Evolutionary conservation across 2,329 filamentous ascomycete genomes (phyloP).

Genomic region (Pseudocercospora musae): DNA sequence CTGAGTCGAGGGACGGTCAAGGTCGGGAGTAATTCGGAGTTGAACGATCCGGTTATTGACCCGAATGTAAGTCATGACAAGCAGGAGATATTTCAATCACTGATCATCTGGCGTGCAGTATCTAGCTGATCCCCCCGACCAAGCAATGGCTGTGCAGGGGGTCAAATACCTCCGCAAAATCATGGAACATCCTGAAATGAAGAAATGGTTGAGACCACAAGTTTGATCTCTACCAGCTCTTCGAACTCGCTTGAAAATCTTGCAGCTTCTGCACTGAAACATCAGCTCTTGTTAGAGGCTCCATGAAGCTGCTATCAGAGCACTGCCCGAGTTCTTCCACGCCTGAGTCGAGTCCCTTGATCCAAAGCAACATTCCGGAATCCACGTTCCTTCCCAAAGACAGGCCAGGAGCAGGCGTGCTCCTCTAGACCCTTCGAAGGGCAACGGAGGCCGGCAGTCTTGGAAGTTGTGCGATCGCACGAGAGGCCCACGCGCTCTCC

Average conservation of each 20-base stretch:
- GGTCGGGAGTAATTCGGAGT: slow-evolving; percentile 5
- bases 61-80: slow-evolving; percentile 11
- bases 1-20: slow-evolving; percentile 10
- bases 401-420: too few species aligned
- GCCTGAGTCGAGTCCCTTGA: too few species aligned
- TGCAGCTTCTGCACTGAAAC: neutral
- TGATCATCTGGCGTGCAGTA: slow-evolving; percentile 1
- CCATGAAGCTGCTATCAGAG: too few species aligned
- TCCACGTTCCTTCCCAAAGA: too few species aligned
- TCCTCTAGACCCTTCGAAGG: too few species aligned
- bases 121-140: slow-evolving; percentile 18
- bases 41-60: slow-evolving; percentile 16
- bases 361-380: too few species aligned
- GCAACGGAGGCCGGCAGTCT: neutral
- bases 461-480: too few species aligned
- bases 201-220: slow-evolving; percentile 17
- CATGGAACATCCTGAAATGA: slow-evolving; percentile 13
- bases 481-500: too few species aligned
- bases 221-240: neutral
- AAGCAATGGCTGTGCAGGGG: slow-evolving; percentile 19
- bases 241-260: neutral
- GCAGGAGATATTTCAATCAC: neutral
- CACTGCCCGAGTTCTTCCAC: too few species aligned
- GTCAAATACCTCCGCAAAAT: slow-evolving; percentile 19
- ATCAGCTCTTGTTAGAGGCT: neutral